A percentile compares a stretch with the other conserved stretches of the same genome.
These are phyloP conservation scores for Stachybotrys chartarum DNA, from an alignment of 2,329 filamentous ascomycete species.

Conservation along the genomic window DNA sequence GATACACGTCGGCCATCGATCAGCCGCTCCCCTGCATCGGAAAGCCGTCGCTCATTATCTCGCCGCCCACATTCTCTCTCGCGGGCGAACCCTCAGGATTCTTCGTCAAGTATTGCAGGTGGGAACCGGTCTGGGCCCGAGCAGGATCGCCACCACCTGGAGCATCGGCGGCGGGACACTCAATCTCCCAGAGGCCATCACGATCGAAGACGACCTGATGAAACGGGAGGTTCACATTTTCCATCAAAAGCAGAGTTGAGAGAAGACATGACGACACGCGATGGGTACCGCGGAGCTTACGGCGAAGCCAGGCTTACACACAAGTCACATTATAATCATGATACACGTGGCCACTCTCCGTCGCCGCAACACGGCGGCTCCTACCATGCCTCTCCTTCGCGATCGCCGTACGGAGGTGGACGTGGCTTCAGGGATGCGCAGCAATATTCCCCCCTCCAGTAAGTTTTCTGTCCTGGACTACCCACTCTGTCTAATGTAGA, in stretches of 20 bases:
- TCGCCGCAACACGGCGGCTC: constrained; percentile 36
- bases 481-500: neutral
- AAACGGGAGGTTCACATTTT: constrained; percentile 20
- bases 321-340: constrained; percentile 28
- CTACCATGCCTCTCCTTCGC: constrained; percentile 37
- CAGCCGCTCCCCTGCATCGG: constrained; percentile 15
- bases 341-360: constrained; percentile 29
- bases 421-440: constrained; percentile 31
- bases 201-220: constrained; percentile 20
- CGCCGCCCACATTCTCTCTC: constrained; percentile 13
- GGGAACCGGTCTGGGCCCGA: constrained; percentile 9
- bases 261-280: constrained; percentile 40
- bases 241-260: constrained; percentile 44
- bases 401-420: constrained; percentile 32
- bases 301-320: constrained; percentile 26
- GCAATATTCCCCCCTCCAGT: constrained; percentile 34
- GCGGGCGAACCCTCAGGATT: constrained; percentile 12
- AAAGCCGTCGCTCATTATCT: constrained; percentile 11
- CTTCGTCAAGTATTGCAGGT: constrained; percentile 8
- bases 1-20: constrained; percentile 13
- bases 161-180: constrained; percentile 14
- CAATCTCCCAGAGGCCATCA: constrained; percentile 18
- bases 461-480: constrained; percentile 16
- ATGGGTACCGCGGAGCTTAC: constrained; percentile 34
- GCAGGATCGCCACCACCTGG: constrained; percentile 11